Evolutionary conservation across 345 rosid species (phyloP).

Genomic region (Linum tenue): DNA sequence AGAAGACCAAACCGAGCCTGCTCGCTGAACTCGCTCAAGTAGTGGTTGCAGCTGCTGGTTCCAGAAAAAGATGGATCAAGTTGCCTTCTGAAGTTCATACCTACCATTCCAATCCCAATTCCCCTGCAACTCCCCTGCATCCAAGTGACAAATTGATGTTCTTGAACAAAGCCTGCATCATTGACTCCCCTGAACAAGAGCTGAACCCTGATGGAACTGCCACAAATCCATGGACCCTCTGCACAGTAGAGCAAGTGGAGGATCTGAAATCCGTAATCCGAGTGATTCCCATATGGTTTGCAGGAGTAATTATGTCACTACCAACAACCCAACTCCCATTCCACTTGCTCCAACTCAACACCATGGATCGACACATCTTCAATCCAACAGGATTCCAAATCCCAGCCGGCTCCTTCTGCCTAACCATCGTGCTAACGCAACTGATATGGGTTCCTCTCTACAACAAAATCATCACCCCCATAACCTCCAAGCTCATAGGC

Average conservation of each 20-base stretch:
- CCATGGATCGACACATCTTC: conserved; percentile 1
- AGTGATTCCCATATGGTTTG: not conserved
- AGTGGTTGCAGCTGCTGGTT: conserved; percentile 19
- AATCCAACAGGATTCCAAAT: not conserved
- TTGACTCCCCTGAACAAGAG: not conserved
- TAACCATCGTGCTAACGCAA: not conserved
- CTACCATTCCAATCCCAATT: not conserved
- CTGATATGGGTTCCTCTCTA: not conserved
- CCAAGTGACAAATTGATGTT: not conserved
- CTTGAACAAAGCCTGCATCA: conserved; percentile 4
- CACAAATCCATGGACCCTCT: not conserved
- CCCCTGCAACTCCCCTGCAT: not conserved
- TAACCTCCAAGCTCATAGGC: not conserved
- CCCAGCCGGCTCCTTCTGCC: not conserved
- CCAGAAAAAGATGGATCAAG: not conserved
- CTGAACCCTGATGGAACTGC: not conserved
- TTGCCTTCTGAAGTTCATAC: not conserved
- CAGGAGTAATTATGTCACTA: not conserved
- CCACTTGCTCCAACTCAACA: not conserved
- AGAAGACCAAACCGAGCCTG: conserved; percentile 33
- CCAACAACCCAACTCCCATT: not conserved
- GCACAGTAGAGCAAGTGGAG: conserved; percentile 3
- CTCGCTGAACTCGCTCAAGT: conserved; percentile 25
- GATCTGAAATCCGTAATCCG: not conserved
- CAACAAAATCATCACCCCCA: not conserved